Percentiles rank a stretch among this genome's conserved stretches.
Evolutionary conservation across 202 grass and related monocot species (phyloP).

Genomic region (Brachypodium distachyon): DNA sequence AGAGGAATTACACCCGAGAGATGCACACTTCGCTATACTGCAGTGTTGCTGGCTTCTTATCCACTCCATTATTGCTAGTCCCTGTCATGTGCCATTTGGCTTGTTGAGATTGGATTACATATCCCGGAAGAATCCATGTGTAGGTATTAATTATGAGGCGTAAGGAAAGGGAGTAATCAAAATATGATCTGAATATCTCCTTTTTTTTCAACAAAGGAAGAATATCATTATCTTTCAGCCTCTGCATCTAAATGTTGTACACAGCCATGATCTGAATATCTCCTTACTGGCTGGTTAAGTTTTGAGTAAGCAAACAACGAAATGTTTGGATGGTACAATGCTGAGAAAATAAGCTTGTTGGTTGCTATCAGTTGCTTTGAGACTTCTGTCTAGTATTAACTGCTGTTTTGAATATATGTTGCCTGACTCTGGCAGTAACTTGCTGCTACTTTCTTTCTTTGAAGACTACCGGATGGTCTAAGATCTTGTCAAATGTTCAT

Average conservation of each 20-base stretch:
- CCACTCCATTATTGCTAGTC: not conserved
- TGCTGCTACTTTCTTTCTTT: not conserved
- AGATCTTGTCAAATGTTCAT: conserved; percentile 35
- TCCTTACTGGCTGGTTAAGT: not conserved
- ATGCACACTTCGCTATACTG: not conserved
- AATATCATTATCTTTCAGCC: no score
- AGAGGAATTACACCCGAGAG: not conserved
- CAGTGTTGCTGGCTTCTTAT: conserved; percentile 16
- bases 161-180: not conserved
- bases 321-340: not conserved
- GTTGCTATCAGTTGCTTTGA: not conserved
- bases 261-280: not conserved
- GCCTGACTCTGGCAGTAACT: not conserved
- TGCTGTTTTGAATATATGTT: not conserved
- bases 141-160: not conserved
- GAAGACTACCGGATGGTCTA: not conserved
- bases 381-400: not conserved
- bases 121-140: not conserved
- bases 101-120: not conserved
- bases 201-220: no score
- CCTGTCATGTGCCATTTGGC: not conserved
- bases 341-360: not conserved
- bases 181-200: not conserved
- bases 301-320: not conserved
- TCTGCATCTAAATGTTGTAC: no score